These are phyloP conservation scores for Globisporangium megalacanthum DNA, from an alignment of 352 stramenopile genomes.

Conservation along the genomic window DNA sequence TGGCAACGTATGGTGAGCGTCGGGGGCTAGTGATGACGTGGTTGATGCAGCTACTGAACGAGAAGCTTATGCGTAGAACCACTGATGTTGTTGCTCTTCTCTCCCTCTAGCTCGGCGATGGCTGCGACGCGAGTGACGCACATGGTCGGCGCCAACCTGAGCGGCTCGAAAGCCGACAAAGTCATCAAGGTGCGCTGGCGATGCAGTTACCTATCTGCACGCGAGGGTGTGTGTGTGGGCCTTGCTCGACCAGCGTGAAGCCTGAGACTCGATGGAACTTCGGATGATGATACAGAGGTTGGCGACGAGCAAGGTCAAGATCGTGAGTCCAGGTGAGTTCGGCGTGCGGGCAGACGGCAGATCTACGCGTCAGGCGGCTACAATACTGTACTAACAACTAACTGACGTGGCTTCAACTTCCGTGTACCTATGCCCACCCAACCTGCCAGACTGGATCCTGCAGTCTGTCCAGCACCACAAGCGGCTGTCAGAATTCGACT, in stretches of 20 bases:
- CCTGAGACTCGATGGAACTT: too few relatives aligned
- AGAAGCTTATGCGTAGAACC: not conserved
- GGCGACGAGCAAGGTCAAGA: slow-evolving; percentile 41
- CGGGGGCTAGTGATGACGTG: too few relatives aligned
- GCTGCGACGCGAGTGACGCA: slow-evolving; percentile 61
- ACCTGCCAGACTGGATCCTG: slow-evolving; percentile 60
- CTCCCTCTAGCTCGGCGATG: slow-evolving; percentile 21
- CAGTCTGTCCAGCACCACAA: slow-evolving; percentile 64
- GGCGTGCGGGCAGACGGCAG: too few relatives aligned
- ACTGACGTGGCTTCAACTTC: too few relatives aligned
- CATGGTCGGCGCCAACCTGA: slow-evolving; percentile 78
- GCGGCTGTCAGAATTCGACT: slow-evolving; percentile 60
- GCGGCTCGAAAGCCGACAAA: slow-evolving; percentile 67
- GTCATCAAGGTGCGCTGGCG: slow-evolving; percentile 49
- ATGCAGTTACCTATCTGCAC: too few relatives aligned
- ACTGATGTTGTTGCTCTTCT: too few relatives aligned
- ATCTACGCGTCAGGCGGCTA: too few relatives aligned
- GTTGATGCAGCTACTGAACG: slow-evolving; percentile 1
- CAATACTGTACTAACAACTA: too few relatives aligned
- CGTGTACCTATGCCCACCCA: too few relatives aligned
- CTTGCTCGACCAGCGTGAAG: too few relatives aligned
- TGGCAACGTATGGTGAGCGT: slow-evolving; percentile 49
- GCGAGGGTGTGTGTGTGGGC: too few relatives aligned
- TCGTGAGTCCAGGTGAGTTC: slow-evolving; percentile 58
- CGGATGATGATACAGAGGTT: slow-evolving; percentile 12